Conservation (phyloP, 352 stramenopile species). For the Thalassiosira sp. region DNA sequence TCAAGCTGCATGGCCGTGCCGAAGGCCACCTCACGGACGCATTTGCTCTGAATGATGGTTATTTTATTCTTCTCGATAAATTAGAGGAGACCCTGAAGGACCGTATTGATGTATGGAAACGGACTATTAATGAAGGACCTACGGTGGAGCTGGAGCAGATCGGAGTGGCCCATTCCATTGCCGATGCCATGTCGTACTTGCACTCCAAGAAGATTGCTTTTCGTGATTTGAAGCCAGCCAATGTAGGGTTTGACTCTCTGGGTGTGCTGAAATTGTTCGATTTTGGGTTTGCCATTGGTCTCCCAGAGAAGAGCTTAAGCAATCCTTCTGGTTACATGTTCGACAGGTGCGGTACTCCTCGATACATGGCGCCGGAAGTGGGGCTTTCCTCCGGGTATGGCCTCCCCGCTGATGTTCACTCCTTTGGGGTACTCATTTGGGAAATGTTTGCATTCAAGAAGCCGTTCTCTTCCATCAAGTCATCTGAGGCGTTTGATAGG, state of each 20-base stretch:
- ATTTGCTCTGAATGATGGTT: constrained; percentile 40
- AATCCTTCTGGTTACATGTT: constrained; percentile 18
- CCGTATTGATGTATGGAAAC: constrained; percentile 40
- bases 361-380: constrained; percentile 61
- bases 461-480: constrained; percentile 48
- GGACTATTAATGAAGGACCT: no score
- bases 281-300: constrained; percentile 85
- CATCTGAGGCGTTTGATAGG: constrained; percentile 41
- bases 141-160: no score
- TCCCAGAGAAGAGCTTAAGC: neutral
- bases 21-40: constrained; percentile 4
- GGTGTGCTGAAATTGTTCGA: constrained; percentile 93
- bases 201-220: constrained; percentile 88
- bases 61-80: constrained; percentile 65
- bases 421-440: constrained; percentile 73
- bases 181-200: constrained; percentile 85
- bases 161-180: neutral
- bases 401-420: constrained; percentile 85
- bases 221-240: constrained; percentile 87
- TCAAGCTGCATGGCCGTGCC: constrained; percentile 50
- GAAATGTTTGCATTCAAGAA: constrained; percentile 67
- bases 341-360: constrained; percentile 26
- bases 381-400: constrained; percentile 50
- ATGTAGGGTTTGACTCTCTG: constrained; percentile 90
- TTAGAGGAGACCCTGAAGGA: constrained; percentile 53